Evolutionary conservation across 176 grass and related monocot genomes (phyloP), one percentile per base, ranked within the genome.

Genomic region (Paspalum vaginatum): DNA sequence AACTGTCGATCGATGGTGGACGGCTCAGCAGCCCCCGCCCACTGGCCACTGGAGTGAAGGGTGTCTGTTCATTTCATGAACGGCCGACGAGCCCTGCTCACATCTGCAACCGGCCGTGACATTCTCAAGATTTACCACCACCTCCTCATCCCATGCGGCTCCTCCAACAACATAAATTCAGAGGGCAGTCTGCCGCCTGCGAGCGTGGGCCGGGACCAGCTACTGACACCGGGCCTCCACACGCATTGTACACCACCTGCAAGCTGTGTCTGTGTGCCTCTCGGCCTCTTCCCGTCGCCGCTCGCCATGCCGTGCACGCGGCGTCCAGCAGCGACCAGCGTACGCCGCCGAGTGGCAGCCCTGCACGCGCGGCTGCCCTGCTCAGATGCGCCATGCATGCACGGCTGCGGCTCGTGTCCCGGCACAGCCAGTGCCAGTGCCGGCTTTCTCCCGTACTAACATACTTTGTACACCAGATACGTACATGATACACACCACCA

Each of bases 1-100:
- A n/a, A 52, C 55, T 62, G 21, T 79, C 12, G 7, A 44, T 54
- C n/a, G 56, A 71, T 45, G 66, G 83, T 63, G 55, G 17, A 76
- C 72, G 24, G 71, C 50, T 75, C 71, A 55, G 38, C 61, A 13
- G 50, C 61, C 59, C 5, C 32, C 32, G 32, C 32, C 32, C 32
- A 32, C 32, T 3, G 32, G 32, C 22, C 9, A 43, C 43, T 7
- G 22, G 56, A 24, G 4, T 9, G 3, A 2, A 2, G 47, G 46
- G 8, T 2, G 6, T 57, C 42, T 5, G 16, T 52, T 56, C 9
- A 0, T 2, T 57, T 20, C 51, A 22, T 5, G 49, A 48, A 68
- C 39, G 9, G 8, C 4, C 42, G 42, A 46, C 42, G 11, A 25
- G 42, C 11, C 25, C 32, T 32, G 13, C 7, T 7, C 64, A 61